These are phyloP conservation scores for Heliamphora exappendiculata DNA, from an alignment of 148 eudicot genomes.

Conservation along the genomic window DNA sequence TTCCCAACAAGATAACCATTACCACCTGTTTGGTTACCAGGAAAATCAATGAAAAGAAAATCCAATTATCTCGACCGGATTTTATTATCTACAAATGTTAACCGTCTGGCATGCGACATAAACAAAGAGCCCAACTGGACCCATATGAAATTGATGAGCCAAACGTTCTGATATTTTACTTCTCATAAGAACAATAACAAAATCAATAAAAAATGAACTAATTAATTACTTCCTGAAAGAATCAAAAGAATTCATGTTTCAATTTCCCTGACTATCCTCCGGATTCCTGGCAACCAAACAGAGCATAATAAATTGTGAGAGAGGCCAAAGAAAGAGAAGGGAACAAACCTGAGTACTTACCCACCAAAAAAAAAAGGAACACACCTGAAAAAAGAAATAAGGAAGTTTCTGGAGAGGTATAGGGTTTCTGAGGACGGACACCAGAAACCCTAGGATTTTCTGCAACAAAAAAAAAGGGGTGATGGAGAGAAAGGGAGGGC, in stretches of 20 bases:
- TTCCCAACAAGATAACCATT: not conserved
- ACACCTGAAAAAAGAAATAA: not conserved
- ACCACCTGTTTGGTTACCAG: not conserved
- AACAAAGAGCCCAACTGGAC: not conserved
- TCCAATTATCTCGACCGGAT: not conserved
- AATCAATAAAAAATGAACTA: not conserved
- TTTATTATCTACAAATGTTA: not conserved
- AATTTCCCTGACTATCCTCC: not conserved
- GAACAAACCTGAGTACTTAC: not conserved
- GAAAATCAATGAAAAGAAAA: not conserved
- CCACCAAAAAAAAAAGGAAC: not conserved
- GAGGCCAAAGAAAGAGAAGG: not conserved
- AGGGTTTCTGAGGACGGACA: conserved; percentile 5
- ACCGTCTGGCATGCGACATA: not conserved
- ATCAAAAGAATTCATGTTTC: not conserved
- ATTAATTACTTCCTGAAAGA: not conserved
- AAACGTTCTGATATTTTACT: not conserved
- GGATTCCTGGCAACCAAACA: not conserved
- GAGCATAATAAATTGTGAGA: not conserved
- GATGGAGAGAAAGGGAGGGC: not conserved
- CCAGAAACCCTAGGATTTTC: conserved; percentile 14
- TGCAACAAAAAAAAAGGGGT: not conserved
- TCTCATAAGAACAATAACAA: not conserved
- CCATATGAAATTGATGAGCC: not conserved
- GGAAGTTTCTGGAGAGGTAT: not conserved